Base-by-base conservation (phyloP, 2,329 filamentous ascomycete species). In the Botrytis sinoallii region DNA sequence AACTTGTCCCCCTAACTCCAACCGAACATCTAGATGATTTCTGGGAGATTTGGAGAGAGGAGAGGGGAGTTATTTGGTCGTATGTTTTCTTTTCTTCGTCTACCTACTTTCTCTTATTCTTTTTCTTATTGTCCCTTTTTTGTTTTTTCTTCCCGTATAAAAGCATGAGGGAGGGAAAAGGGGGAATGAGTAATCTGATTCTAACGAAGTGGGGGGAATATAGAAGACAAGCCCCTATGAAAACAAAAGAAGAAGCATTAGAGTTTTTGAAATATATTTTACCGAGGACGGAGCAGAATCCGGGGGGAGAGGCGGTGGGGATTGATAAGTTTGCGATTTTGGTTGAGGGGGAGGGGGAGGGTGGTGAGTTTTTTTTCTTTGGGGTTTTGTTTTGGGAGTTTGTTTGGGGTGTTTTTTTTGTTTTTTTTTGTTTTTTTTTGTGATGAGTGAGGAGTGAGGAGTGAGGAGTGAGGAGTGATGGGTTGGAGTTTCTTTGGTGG, bases 21-120 rank as follows among this genome's bases (percentile, higher is more conserved):
- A 73, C 75, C 18, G 72, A 75, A 4, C 78, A 79, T 71, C 65
- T 78, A 0, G 64, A 75, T 14, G 76, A 75, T 64, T 79, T 77
- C 22, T 74, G 74, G 32, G 74, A 75, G 12, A n/a, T 79, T 12
- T 79, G 77, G 77, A 74, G 35, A 9, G 72, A 75, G 48, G 67
- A 73, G 6, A 66, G 74, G 29, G 55, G 66, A 3, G 20, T 79
- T 14, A 16, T 63, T 20, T 79, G 75, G 74, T 75, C 75, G 77
- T 78, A 68, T 20, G 74, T 75, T 20, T n/a, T 59, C 6, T 44
- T 29, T 60, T 63, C 14, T 32, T 32, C 40, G 57, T n/a, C 12
- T n/a, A 4, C n/a, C 29, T 29, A 38, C 35, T 40, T 20, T 22
- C 1, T 29, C 25, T 22, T 8, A 2, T 38, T 46, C 10, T 9